Evolutionary conservation across 2,329 filamentous ascomycete genomes (phyloP), one percentile per base, ranked within the genome.

Genomic region (Cladophialophora psammophila): DNA sequence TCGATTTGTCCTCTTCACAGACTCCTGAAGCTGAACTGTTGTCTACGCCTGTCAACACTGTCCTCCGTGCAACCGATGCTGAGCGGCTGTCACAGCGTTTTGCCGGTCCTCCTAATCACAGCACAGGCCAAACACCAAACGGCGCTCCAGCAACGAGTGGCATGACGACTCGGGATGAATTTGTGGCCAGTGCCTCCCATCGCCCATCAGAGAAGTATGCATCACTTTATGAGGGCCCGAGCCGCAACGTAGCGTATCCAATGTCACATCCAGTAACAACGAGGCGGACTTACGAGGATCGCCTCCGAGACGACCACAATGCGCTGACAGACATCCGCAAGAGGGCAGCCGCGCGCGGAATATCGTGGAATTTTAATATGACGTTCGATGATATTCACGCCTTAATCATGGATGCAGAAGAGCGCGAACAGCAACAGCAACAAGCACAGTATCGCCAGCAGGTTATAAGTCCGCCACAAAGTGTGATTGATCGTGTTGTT

Each of bases 41-140:
- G 18, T 60, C 63, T n/a, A 36, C 63, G 36, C 69, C 66, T n/a
- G 69, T 71, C 64, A 71, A 71, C 48, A 69, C 66, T 13, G 69
- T 71, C 18, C 52, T 71, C 15, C 65, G 64, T 9, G 66, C 62
- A 34, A 52, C 60, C 4, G 69, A 71, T 35, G 64, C 66, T 3
- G 52, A 64, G 53, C 54, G 63, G 59, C 40, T 69, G 18, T 67
- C 66, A 3, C 42, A 61, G 36, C 57, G 66, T 9, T 68, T 60
- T 36, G 38, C 60, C 18, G 34, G 10, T 4, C 40, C 61, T 13
- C 26, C 26, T 6, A 40, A 20, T 10, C 4, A 45, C 18, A 32
- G 31, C 15, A 20, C 50, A 4, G 31, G 7, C 26, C 60, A 35
- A 34, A 48, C 32, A n/a, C 38, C 48, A 31, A 55, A 63, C 32